phyloP scores from a whole-genome alignment of 129 eudicot species.

The Deinandra increscens region DNA sequence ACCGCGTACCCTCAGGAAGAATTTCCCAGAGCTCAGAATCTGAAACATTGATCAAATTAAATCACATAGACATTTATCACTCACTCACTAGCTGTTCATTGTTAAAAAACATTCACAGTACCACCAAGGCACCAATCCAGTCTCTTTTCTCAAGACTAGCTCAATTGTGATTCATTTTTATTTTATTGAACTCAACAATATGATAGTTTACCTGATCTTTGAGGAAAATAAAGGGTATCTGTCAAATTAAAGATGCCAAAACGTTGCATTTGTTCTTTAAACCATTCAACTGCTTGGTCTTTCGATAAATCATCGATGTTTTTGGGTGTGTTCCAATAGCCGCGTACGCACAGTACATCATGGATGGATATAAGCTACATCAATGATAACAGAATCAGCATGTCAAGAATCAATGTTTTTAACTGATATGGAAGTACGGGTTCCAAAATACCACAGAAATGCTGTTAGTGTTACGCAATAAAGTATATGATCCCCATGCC shows the following conservation, averaged over 20 bases:
- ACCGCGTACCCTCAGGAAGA: conserved; percentile 65
- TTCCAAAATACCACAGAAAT: conserved; percentile 60
- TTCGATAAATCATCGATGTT: conserved; percentile 41
- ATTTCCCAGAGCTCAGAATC: conserved; percentile 65
- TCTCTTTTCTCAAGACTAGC: neutral
- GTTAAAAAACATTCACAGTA: neutral
- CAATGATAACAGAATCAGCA: conserved; percentile 16
- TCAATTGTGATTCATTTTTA: neutral
- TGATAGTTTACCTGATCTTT: conserved; percentile 47
- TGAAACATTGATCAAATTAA: conserved; percentile 20
- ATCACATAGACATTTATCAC: neutral
- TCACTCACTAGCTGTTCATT: neutral
- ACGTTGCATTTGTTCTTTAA: conserved; percentile 48
- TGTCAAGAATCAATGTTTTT: neutral
- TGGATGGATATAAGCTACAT: conserved; percentile 63
- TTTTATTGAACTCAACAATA: neutral
- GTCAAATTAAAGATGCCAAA: conserved; percentile 55
- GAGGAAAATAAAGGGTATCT: conserved; percentile 71
- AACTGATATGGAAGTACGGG: neutral
- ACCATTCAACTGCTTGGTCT: conserved; percentile 54
- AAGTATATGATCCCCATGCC: conserved; percentile 85
- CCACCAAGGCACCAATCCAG: neutral
- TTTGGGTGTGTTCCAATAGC: conserved; percentile 83
- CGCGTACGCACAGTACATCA: conserved; percentile 73
- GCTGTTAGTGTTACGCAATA: conserved; percentile 74